These are phyloP conservation scores for Arabis alpina DNA, from an alignment of 345 rosid genomes.

Conservation along the genomic window DNA sequence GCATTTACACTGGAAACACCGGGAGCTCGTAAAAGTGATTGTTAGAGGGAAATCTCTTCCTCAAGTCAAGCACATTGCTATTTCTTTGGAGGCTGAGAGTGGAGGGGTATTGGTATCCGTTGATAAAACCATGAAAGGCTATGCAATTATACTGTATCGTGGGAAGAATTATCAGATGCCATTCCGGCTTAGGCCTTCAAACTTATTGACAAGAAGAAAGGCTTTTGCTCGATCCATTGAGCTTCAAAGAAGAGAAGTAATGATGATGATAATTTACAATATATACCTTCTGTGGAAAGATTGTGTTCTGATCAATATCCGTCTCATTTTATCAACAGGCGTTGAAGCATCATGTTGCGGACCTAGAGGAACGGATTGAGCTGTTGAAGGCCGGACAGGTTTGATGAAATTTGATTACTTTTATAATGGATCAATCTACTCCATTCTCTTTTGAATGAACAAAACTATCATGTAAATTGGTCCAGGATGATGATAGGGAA, in stretches of 20 bases:
- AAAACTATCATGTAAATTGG: conserved; percentile 21
- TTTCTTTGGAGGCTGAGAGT: conserved; percentile 89
- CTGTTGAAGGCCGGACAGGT: conserved; percentile 53
- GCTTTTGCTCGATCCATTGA: conserved; percentile 86
- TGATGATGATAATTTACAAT: background rate
- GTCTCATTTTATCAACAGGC: conserved; percentile 56
- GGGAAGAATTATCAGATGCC: conserved; percentile 88
- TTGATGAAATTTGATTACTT: background rate
- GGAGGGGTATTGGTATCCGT: conserved; percentile 84
- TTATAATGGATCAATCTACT: background rate
- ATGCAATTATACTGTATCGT: conserved; percentile 74
- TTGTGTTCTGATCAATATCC: conserved; percentile 21
- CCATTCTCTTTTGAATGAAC: background rate
- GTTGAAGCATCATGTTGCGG: conserved; percentile 70
- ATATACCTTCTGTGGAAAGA: conserved; percentile 7
- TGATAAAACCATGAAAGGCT: conserved; percentile 81
- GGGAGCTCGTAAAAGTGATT: conserved; percentile 84
- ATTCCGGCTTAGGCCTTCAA: conserved; percentile 58
- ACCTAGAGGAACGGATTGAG: conserved; percentile 64
- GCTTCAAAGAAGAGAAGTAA: conserved; percentile 92
- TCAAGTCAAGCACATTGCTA: conserved; percentile 81
- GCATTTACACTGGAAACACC: conserved; percentile 93
- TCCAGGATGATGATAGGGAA: conserved; percentile 54
- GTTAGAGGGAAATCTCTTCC: conserved; percentile 63
- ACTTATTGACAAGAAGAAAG: conserved; percentile 74